These are phyloP conservation scores for Aurifilum marmelostoma DNA, from an alignment of 2,329 filamentous ascomycete genomes.

Conservation along the genomic window DNA sequence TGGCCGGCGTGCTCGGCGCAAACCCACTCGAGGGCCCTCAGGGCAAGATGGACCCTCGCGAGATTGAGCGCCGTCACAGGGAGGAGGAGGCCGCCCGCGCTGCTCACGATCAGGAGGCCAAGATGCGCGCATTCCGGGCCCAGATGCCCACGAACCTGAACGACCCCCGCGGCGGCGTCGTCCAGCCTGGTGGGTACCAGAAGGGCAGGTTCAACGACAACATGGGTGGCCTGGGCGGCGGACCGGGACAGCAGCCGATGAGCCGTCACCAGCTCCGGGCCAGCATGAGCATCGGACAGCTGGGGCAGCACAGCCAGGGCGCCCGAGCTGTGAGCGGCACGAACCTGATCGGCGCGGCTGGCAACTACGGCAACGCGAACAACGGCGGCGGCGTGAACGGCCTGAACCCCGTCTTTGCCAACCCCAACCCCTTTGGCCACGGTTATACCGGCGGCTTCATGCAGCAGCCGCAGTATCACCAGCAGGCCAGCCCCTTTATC, in stretches of 20 bases:
- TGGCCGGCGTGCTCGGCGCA: conserved; percentile 61
- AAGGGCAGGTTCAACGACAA: conserved; percentile 58
- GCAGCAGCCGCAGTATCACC: conserved; percentile 23
- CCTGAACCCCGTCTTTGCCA: conserved; percentile 25
- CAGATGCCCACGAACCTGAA: conserved; percentile 53
- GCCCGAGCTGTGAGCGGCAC: conserved; percentile 17
- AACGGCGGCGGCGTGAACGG: conserved; percentile 18
- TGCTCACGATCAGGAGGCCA: conserved; percentile 49
- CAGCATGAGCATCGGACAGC: conserved; percentile 32
- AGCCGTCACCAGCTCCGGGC: conserved; percentile 28
- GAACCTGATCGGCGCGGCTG: conserved; percentile 28
- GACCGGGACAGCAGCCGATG: conserved; percentile 12
- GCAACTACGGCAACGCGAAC: conserved; percentile 24
- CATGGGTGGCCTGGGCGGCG: conserved; percentile 43
- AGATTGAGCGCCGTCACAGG: conserved; percentile 45
- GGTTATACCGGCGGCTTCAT: conserved; percentile 27
- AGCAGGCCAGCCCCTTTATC: conserved; percentile 22
- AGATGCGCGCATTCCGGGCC: conserved; percentile 51
- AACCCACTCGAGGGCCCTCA: conserved; percentile 44
- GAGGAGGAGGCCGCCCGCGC: conserved; percentile 47
- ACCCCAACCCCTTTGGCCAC: conserved; percentile 21
- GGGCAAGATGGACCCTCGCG: conserved; percentile 42
- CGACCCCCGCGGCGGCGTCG: conserved; percentile 36
- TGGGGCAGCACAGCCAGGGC: conserved; percentile 17
- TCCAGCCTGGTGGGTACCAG: conserved; percentile 50